These are phyloP conservation scores for Pezicula radicicola DNA, from an alignment of 2,329 filamentous ascomycete genomes.

Conservation along the genomic window DNA sequence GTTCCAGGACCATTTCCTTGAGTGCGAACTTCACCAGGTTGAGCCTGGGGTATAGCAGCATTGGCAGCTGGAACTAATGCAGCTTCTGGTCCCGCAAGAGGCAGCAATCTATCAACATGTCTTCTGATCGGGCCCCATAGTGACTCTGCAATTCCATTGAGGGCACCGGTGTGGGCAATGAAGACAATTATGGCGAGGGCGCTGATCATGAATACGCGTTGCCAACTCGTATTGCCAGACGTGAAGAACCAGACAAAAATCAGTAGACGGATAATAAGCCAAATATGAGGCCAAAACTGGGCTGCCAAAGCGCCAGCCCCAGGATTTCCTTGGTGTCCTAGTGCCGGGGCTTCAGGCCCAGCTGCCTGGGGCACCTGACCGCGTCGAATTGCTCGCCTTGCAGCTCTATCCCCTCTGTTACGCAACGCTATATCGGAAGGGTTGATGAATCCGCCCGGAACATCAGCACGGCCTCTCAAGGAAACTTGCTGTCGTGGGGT, in stretches of 20 bases:
- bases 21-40: conserved; percentile 16
- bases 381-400: conserved; percentile 13
- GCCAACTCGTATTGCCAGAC: conserved; percentile 54
- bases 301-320: conserved; percentile 24
- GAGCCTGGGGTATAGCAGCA: conserved; percentile 23
- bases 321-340: conserved; percentile 22
- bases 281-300: conserved; percentile 56
- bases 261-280: conserved; percentile 55
- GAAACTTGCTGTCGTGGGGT: conserved; percentile 35
- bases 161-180: conserved; percentile 55
- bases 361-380: conserved; percentile 10
- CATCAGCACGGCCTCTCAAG: conserved; percentile 12
- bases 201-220: conserved; percentile 54
- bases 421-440: conserved; percentile 19
- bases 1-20: conserved; percentile 3
- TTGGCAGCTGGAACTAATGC: conserved; percentile 29
- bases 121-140: conserved; percentile 54
- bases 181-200: conserved; percentile 53
- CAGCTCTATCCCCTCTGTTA: conserved; percentile 14
- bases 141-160: conserved; percentile 53
- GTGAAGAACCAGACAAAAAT: conserved; percentile 66
- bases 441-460: conserved; percentile 7
- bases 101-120: conserved; percentile 58
- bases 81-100: conserved; percentile 40
- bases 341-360: conserved; percentile 7